Base-by-base conservation (phyloP, 768 basidiomycete species). In the Mycena latifolia region DNA sequence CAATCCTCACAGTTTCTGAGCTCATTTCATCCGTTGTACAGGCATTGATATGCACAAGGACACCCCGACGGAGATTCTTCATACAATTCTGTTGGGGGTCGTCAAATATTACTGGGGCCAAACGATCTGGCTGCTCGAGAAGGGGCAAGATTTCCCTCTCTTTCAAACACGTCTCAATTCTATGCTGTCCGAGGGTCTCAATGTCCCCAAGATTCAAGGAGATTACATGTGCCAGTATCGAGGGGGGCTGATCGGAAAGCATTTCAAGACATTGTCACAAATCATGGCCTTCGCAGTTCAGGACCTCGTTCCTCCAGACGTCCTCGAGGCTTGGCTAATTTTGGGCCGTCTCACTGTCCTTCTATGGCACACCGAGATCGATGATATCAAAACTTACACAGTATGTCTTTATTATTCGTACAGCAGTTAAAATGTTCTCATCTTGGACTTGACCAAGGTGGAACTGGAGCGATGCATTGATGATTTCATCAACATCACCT, bases 211-310 rank as follows among this genome's bases (percentile, higher is more conserved):
- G 0, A 66, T 81, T 2, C 47, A 54, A 18, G 74, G 77, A 2
- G 70, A 76, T 10, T 81, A 82, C 41, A 75, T 81, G n/a, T 64
- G 71, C 2, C 71, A 69, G 0, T 80, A 79, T 51, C 72, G 73
- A 12, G 74, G 74, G 0, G 33, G 70, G 0, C 73, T 82, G 0
- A 75, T 80, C 10, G 76, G 65, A 3, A 66, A 73, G 2, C 74
- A 77, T 50, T 78, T 77, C 63, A 72, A 74, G 12, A 68, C 61
- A 0, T 53, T 81, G 1, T 56, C 57, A 0, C 79, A 80, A 37
- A 70, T 76, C 0, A 79, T 76, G 62, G 70, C 75, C 0, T 75
- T 70, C 51, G 54, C 75, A 0, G 57, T 79, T 0, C 63, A 75
- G 54, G 78, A 67, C 25, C 45, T 80, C 20, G 69, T 78, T 4